Evolutionary conservation across 2,329 filamentous ascomycete genomes (phyloP), one percentile per base, ranked within the genome.

Genomic region (Beauveria australis): DNA sequence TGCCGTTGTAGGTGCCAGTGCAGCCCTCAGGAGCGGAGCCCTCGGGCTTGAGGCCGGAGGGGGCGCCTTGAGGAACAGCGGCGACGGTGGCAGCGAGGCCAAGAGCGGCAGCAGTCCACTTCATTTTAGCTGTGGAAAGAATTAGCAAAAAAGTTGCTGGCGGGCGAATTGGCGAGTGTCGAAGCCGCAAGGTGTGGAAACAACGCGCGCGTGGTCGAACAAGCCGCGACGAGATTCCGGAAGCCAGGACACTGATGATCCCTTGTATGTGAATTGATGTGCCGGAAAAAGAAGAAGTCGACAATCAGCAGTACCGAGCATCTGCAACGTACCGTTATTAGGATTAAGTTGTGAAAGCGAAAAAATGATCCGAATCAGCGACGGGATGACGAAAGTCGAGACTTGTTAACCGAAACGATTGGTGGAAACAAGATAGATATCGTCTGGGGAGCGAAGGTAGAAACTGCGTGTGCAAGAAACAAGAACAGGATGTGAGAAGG

Each of bases 21-120:
- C 86, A 90, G 62, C 81, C 81, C 1, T 72, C 67, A 1, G 85
- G 84, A 1, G 81, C 71, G 3, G 76, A 64, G 18, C 70, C 73
- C 1, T 74, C 69, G 12, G 86, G 84, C 6, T 79, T 71, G 58
- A 86, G 76, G 63, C 73, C 66, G 18, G 73, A 72, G n/a, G 66
- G 65, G 41, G 58, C 64, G 53, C 72, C 77, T 66, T 78, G 73
- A 26, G 76, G 74, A 40, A 74, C 68, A 28, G 76, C 78, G 22
- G 72, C 71, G 62, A 73, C 73, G 60, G 74, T 73, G 67, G 78
- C 73, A 62, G 76, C 76, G 56, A 84, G 67, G 61, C 76, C 65
- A 66, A 75, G 66, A 43, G 65, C 62, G 30, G 65, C 54, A 30
- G 60, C 56, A 56, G 56, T 63, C 63, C 63, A 67, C 71, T 72